phyloP scores from a whole-genome alignment of 805 yeast genomes.

The Metschnikowia vanudenii region DNA sequence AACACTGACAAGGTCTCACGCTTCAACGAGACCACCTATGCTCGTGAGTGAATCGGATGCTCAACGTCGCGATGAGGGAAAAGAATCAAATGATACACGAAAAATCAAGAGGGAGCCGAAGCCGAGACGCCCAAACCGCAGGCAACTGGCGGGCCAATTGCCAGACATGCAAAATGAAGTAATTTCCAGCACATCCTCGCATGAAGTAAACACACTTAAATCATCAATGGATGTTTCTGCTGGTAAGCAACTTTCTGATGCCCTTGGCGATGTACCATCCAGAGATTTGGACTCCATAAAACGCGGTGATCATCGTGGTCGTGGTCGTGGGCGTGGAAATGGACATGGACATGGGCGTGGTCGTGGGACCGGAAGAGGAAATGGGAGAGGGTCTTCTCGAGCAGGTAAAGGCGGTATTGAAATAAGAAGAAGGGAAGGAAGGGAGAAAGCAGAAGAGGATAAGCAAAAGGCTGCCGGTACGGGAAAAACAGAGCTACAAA shows the following conservation, averaged over 20 bases:
- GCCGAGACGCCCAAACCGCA: not conserved
- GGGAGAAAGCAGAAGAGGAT: not conserved
- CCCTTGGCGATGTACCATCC: not conserved
- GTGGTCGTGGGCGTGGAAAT: slow-evolving; percentile 13
- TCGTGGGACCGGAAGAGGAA: slow-evolving; percentile 16
- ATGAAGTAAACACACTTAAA: not conserved
- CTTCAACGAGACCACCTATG: not conserved
- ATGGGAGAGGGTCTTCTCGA: not conserved
- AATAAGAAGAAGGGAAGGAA: slow-evolving; percentile 21
- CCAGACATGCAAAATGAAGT: not conserved
- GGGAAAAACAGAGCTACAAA: not conserved
- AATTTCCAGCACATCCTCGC: not conserved
- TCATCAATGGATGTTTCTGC: not conserved
- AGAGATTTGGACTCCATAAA: not conserved
- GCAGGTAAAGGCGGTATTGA: not conserved
- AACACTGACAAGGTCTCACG: not conserved
- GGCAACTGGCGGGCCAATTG: not conserved
- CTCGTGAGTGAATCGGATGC: not conserved
- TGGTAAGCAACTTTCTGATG: not conserved
- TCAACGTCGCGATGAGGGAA: not conserved
- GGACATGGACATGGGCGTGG: slow-evolving; percentile 8
- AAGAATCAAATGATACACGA: not conserved
- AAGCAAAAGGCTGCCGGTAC: slow-evolving; percentile 15
- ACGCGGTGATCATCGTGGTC: slow-evolving; percentile 13
- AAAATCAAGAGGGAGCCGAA: not conserved